Evolutionary conservation across 129 eudicot genomes (phyloP).

Genomic region (Deinandra increscens): DNA sequence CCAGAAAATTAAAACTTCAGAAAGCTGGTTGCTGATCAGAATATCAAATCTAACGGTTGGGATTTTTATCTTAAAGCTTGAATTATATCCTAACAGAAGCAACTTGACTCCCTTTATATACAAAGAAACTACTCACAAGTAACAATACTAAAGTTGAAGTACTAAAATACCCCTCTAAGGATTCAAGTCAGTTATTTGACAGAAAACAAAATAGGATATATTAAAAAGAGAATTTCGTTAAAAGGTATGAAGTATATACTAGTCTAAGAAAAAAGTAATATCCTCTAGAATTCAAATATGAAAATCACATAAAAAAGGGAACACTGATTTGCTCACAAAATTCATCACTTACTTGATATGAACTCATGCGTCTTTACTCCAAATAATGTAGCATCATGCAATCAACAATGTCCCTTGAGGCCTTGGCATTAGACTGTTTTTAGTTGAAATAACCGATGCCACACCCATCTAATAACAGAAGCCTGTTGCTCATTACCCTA

Average conservation of each 20-base stretch:
- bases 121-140: background rate
- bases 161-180: background rate
- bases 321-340: conserved; percentile 24
- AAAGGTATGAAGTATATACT: background rate
- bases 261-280: conserved; percentile 1
- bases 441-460: conserved; percentile 24
- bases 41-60: background rate
- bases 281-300: conserved; percentile 12
- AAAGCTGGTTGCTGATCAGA: conserved; percentile 2
- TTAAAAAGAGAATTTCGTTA: background rate
- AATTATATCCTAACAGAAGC: conserved; percentile 9
- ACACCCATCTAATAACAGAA: conserved; percentile 13
- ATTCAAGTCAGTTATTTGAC: background rate
- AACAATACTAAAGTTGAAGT: background rate
- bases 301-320: conserved; percentile 20
- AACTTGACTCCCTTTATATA: conserved; percentile 23
- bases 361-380: conserved; percentile 36
- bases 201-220: background rate
- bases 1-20: conserved; percentile 11
- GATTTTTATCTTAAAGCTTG: background rate
- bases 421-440: conserved; percentile 22
- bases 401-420: conserved; percentile 20
- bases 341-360: conserved; percentile 47
- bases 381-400: conserved; percentile 36
- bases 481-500: conserved; percentile 25